A percentile compares a stretch with the other conserved stretches of the same genome.
These are phyloP conservation scores for Raddia distichophylla DNA, from an alignment of 176 grass and related monocot species.

Conservation along the genomic window DNA sequence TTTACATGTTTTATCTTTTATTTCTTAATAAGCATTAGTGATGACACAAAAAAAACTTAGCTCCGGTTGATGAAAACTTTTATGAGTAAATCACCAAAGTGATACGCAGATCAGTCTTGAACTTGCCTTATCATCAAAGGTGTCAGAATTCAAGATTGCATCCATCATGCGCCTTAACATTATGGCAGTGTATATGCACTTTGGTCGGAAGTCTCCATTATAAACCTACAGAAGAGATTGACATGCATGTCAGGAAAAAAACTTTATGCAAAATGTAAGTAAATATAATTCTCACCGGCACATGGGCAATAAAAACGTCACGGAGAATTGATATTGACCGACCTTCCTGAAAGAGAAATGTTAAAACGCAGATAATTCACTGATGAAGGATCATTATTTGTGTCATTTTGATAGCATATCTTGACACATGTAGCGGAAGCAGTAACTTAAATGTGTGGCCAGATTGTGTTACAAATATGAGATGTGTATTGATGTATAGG, in stretches of 20 bases:
- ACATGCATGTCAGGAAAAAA: slow-evolving; percentile 7
- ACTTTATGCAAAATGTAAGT: slow-evolving; percentile 39
- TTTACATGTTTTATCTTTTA: slow-evolving; percentile 15
- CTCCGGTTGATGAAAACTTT: slow-evolving; percentile 9
- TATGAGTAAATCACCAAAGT: not conserved
- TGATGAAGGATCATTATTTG: slow-evolving; percentile 21
- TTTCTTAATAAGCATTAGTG: not conserved
- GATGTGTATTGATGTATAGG: too few species aligned
- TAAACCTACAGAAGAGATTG: slow-evolving; percentile 53
- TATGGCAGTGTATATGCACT: slow-evolving; percentile 86
- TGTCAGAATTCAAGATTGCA: slow-evolving; percentile 80
- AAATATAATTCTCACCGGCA: slow-evolving; percentile 62
- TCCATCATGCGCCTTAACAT: slow-evolving; percentile 98
- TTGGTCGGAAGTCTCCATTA: slow-evolving; percentile 68
- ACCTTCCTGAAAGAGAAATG: slow-evolving; percentile 55
- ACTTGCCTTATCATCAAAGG: slow-evolving; percentile 95
- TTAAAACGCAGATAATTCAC: slow-evolving; percentile 9
- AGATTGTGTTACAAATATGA: too few species aligned
- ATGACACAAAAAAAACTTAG: not conserved
- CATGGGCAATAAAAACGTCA: slow-evolving; percentile 94
- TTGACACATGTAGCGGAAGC: not conserved
- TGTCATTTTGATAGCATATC: not conserved
- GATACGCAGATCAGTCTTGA: not conserved
- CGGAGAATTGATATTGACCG: slow-evolving; percentile 68
- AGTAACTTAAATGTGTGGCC: not conserved